Evolutionary conservation across 441 rosid genomes (phyloP).

Genomic region (Cnidoscolus chayamansa): DNA sequence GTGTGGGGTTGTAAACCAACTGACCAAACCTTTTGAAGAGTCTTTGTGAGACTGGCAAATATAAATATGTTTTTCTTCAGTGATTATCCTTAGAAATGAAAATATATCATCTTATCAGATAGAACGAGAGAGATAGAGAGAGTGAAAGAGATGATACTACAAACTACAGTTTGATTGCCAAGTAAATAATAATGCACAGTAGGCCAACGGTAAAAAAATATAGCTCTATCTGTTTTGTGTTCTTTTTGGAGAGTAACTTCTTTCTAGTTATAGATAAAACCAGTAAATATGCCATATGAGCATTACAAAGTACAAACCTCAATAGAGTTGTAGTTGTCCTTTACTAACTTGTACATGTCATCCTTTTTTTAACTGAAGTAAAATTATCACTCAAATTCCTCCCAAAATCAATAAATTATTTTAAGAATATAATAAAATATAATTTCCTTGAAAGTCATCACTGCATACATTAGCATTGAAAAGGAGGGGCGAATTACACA

Average conservation of each 20-base stretch:
- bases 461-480: not conserved
- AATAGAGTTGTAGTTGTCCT: not conserved
- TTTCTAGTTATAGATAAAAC: not conserved
- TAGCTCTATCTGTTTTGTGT: not conserved
- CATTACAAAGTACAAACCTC: not conserved
- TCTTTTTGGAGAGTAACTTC: not conserved
- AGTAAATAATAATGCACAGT: not conserved
- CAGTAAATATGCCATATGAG: not conserved
- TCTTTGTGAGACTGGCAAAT: not conserved
- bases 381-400: not conserved
- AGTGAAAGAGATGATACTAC: not conserved
- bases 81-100: constrained; percentile 2
- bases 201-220: not conserved
- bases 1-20: not conserved
- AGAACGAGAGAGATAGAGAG: not conserved
- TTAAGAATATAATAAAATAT: not conserved
- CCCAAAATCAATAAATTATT: not conserved
- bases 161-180: not conserved
- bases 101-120: not conserved
- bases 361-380: not conserved
- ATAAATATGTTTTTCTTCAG: not conserved
- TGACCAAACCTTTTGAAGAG: not conserved
- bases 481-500: constrained; percentile 21
- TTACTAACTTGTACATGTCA: not conserved
- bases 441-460: constrained; percentile 3